These are phyloP conservation scores for Cryptosporidium bovis DNA, from an alignment of 169 alveolate genomes.

Conservation along the genomic window DNA sequence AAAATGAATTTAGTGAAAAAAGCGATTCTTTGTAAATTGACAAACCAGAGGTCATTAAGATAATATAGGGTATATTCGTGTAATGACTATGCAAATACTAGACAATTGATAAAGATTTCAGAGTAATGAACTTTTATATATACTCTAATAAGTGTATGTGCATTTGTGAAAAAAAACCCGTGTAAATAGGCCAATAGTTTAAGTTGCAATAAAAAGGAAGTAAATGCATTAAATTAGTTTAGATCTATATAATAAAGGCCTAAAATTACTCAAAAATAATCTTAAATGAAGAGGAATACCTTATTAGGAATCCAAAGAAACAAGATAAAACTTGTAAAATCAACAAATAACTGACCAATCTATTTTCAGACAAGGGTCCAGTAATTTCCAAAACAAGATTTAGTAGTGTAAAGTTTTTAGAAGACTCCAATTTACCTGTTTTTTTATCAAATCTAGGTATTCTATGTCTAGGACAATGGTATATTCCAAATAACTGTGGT, in stretches of 20 bases:
- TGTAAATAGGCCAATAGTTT: background rate
- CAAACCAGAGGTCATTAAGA: no score
- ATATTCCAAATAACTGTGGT: slow-evolving; percentile 91
- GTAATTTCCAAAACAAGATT: slow-evolving; percentile 85
- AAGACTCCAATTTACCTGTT: slow-evolving; percentile 85
- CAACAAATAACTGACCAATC: slow-evolving; percentile 81
- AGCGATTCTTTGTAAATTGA: no score
- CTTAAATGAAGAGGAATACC: slow-evolving; percentile 78
- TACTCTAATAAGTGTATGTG: no score
- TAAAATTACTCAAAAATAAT: slow-evolving; percentile 18
- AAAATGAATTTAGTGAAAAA: no score
- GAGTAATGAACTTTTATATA: no score
- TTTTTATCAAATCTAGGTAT: slow-evolving; percentile 85
- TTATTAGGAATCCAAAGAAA: slow-evolving; percentile 83
- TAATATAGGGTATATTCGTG: no score
- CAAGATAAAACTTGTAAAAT: slow-evolving; percentile 85
- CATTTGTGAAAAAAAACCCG: no score
- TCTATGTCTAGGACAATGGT: slow-evolving; percentile 93
- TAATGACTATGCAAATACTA: no score
- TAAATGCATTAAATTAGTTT: background rate
- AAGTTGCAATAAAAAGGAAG: background rate
- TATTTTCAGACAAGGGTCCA: slow-evolving; percentile 91
- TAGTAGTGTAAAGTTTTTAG: slow-evolving; percentile 88
- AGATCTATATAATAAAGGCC: background rate
- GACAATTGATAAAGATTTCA: no score